Evolutionary conservation across 768 basidiomycete genomes (phyloP), one percentile per base, ranked within the genome.

Genomic region (Serendipita sp.): DNA sequence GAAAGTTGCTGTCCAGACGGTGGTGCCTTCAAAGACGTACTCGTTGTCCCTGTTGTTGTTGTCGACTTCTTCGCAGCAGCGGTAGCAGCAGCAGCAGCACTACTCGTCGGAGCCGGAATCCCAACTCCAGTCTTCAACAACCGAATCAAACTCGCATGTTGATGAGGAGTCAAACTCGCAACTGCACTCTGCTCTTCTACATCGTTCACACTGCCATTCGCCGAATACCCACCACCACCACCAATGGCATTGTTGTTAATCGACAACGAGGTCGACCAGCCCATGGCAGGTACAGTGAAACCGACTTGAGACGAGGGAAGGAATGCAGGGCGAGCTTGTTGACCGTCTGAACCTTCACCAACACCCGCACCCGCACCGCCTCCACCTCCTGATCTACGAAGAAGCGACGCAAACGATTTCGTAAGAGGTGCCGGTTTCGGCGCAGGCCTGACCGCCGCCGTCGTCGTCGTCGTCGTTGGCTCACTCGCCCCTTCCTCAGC

Each of bases 101-200:
- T 24, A 8, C 71, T 18, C 24, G 73, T 46, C 11, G 71, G 63
- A 3, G 71, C 64, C 3, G 73, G 45, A 3, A 72, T 68, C 1
- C 78, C 72, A 7, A 81, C 24, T 16, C 86, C 2, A 88, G 81
- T 67, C 89, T 77, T 48, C 88, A 91, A 71, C 89, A 80, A 3
- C 88, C 88, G 11, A 88, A 80, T 7, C 88, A 90, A 0, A 81
- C 84, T 1, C 86, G 88, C 15, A 89, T 81, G 2, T 80, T 71
- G 65, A 78, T 80, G 48, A 73, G 69, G 74, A 7, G 64, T 10
- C 53, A 60, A n/a, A 35, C 16, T 28, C 35, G 56, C 34, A 8
- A 35, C 44, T 10, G 32, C 24, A 47, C 15, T n/a, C 32, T 64
- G 32, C 28, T 64, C 45, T 24, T 16, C 35, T 8, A 8, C 24